Base-by-base conservation (phyloP, 2,329 filamentous ascomycete genomes). In the Tolypocladium tropicale region DNA sequence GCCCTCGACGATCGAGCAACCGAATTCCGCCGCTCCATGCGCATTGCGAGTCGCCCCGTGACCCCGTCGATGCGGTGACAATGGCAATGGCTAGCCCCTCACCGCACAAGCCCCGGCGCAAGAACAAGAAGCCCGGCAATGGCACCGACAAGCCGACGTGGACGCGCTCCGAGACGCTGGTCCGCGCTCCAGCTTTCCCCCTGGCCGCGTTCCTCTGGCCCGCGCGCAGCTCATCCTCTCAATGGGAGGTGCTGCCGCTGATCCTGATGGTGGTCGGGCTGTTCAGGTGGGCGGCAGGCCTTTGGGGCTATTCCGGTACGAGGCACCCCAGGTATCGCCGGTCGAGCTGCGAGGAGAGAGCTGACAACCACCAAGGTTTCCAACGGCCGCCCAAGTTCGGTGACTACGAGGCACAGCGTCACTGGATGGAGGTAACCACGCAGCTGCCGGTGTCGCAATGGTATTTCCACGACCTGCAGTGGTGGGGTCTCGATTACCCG, bases 401-500 rank as follows among this genome's bases (percentile, higher is more conserved):
- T 62, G 94, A 99, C 72, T 99, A 96, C 73, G 94, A 99, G 76
- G 94, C 95, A 4, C 94, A 99, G 71, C 79, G 94, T 64, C 94
- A 99, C 72, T 99, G 94, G 94, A 96, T 99, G 92, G 94, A 99
- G 68, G 78, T 99, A 61, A 96, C 94, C 2, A 89, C 84, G 10
- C 84, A 96, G 58, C 78, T 99, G 2, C 94, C 94, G 16, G 79
- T 95, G 39, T 94, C 90, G 12, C 88, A 94, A 70, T 99, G 95
- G 94, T 99, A 99, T 72, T 96, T 95, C 68, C 90, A 99, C 70
- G 92, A 99, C 69, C 77, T 97, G 49, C 80, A 93, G 66, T 99
- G 93, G 86, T 99, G 94, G 94, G 95, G 95, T 0, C 80, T 99
- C 62, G 94, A 99, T 74, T 99, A 99, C 70, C 94, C 94, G 56